These are phyloP conservation scores for Fusarium anthophilum DNA, from an alignment of 2,329 filamentous ascomycete genomes.

Conservation along the genomic window DNA sequence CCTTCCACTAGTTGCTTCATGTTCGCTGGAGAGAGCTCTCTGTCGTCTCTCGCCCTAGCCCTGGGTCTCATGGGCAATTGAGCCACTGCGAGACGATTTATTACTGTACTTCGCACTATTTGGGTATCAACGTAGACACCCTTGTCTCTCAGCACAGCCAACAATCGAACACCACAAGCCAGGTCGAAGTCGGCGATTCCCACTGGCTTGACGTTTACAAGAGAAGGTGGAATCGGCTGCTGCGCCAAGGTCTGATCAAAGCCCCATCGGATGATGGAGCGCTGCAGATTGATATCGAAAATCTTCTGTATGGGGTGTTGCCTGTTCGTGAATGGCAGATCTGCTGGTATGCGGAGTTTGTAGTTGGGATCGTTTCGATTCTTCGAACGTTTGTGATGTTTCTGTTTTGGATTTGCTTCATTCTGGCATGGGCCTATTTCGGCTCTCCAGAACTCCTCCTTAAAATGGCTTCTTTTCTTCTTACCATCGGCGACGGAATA, in stretches of 20 bases:
- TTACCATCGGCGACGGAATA: conserved; percentile 9
- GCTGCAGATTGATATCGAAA: conserved; percentile 54
- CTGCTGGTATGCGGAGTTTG: conserved; percentile 46
- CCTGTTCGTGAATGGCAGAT: conserved; percentile 53
- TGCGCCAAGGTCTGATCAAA: conserved; percentile 52
- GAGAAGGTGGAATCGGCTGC: conserved; percentile 20
- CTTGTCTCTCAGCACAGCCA: conserved; percentile 47
- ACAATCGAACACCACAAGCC: conserved; percentile 49
- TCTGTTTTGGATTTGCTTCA: neutral
- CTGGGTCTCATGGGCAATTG: conserved; percentile 42
- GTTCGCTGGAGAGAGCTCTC: conserved; percentile 45
- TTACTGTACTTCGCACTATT: conserved; percentile 42
- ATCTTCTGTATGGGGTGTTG: conserved; percentile 59
- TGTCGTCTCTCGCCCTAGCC: conserved; percentile 43
- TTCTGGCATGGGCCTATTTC: conserved; percentile 30
- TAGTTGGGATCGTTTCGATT: neutral
- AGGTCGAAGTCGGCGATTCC: conserved; percentile 45
- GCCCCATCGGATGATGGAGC: conserved; percentile 55
- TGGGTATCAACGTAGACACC: conserved; percentile 49
- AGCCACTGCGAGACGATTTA: conserved; percentile 45
- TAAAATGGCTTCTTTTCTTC: conserved; percentile 23
- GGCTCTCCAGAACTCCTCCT: conserved; percentile 37
- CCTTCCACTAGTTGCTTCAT: conserved; percentile 47
- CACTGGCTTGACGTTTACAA: conserved; percentile 9
- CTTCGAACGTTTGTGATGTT: neutral